phyloP scores from a whole-genome alignment of 352 stramenopile species.

The Phytophthora fragariae region DNA sequence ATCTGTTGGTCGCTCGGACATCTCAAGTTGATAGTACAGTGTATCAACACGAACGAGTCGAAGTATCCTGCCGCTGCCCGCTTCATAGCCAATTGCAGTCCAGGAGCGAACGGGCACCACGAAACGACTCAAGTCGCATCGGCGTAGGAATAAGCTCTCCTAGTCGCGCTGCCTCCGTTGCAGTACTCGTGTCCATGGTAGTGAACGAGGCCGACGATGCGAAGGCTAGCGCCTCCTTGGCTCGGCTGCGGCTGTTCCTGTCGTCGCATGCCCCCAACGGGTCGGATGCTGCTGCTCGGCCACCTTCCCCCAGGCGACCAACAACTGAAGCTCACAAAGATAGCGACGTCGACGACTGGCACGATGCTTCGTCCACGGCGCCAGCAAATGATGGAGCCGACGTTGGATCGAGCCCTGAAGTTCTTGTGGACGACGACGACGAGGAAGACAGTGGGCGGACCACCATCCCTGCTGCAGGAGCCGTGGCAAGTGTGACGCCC shows the following conservation, averaged over 20 bases:
- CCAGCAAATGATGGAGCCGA: neutral
- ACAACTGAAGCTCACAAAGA: neutral
- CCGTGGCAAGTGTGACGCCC: constrained; percentile 56
- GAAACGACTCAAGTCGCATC: constrained; percentile 27
- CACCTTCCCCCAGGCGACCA: constrained; percentile 13
- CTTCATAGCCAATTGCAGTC: neutral
- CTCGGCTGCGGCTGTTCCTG: constrained; percentile 47
- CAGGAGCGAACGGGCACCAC: constrained; percentile 13
- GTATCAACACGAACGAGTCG: too few species aligned
- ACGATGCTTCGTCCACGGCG: neutral
- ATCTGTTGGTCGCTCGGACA: too few species aligned
- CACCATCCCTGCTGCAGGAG: constrained; percentile 44
- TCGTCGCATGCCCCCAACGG: constrained; percentile 45
- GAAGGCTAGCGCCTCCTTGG: constrained; percentile 39
- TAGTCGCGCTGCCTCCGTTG: neutral
- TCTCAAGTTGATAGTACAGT: too few species aligned
- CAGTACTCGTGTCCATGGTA: constrained; percentile 15
- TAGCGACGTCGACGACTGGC: constrained; percentile 3
- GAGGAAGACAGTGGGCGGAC: constrained; percentile 19
- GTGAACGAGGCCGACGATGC: constrained; percentile 29
- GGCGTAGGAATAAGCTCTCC: constrained; percentile 24
- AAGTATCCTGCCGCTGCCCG: too few species aligned
- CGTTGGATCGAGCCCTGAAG: constrained; percentile 16
- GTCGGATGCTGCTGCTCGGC: constrained; percentile 7
- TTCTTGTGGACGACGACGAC: constrained; percentile 23